phyloP scores from a whole-genome alignment of 345 rosid species.

The sweet orange (Citrus sinensis) region DNA sequence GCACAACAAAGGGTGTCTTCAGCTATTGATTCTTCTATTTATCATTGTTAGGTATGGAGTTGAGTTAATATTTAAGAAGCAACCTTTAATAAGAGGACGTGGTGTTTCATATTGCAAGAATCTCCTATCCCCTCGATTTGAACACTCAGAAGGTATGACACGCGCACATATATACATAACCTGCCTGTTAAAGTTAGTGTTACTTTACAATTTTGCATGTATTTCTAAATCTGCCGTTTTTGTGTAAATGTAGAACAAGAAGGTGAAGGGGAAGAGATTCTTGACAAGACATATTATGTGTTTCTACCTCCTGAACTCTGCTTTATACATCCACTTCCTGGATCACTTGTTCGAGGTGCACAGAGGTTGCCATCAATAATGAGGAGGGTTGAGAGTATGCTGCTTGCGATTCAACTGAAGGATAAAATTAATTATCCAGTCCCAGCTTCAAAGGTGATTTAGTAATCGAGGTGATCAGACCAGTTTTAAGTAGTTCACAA shows the following conservation, averaged over 20 bases:
- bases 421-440: conserved; percentile 60
- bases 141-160: conserved; percentile 68
- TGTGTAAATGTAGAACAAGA: conserved; percentile 19
- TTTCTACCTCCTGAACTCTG: conserved; percentile 97
- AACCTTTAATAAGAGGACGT: conserved; percentile 88
- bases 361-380: conserved; percentile 95
- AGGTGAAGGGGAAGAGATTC: conserved; percentile 73
- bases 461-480: background rate
- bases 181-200: background rate
- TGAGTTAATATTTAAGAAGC: conserved; percentile 61
- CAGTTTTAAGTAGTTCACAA: background rate
- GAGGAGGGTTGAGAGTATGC: conserved; percentile 98
- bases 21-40: conserved; percentile 43
- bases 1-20: conserved; percentile 43
- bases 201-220: background rate
- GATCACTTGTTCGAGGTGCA: conserved; percentile 94
- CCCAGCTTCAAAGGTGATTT: conserved; percentile 72
- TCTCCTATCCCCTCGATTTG: conserved; percentile 92
- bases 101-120: conserved; percentile 99
- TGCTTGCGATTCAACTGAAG: conserved; percentile 87
- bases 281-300: conserved; percentile 85
- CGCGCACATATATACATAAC: background rate
- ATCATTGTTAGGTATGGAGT: conserved; percentile 77
- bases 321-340: conserved; percentile 89
- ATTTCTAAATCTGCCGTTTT: conserved; percentile 15